Evolutionary conservation across 2,329 filamentous ascomycete genomes (phyloP).

Genomic region (Zalaria sp.): DNA sequence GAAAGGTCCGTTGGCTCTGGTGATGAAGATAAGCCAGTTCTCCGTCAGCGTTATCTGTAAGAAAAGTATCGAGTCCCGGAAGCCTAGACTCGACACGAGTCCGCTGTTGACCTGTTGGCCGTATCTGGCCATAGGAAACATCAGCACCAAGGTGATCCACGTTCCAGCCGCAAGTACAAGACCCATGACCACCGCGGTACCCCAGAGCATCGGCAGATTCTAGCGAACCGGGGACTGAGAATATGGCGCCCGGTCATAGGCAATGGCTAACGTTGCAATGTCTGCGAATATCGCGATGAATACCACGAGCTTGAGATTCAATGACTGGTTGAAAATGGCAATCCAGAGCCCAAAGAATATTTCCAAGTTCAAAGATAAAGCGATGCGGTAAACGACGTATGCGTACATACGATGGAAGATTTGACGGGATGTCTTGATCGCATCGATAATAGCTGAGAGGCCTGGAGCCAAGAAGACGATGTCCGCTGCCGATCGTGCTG

Average conservation of each 20-base stretch:
- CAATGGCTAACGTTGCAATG: conserved; percentile 81
- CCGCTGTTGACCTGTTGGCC: conserved; percentile 35
- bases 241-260: conserved; percentile 85
- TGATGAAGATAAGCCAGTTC: conserved; percentile 26
- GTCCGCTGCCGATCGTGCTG: conserved; percentile 79
- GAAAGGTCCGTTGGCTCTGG: conserved; percentile 45
- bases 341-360: conserved; percentile 90
- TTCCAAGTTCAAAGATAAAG: conserved; percentile 78
- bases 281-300: conserved; percentile 94
- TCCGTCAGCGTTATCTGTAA: conserved; percentile 38
- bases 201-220: conserved; percentile 90
- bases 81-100: conserved; percentile 61
- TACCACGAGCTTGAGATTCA: conserved; percentile 79
- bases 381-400: conserved; percentile 91
- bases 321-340: conserved; percentile 66
- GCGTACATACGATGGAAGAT: conserved; percentile 97
- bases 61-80: conserved; percentile 54
- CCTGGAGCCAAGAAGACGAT: conserved; percentile 88
- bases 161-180: conserved; percentile 53
- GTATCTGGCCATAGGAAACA: conserved; percentile 32
- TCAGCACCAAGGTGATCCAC: conserved; percentile 57
- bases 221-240: conserved; percentile 81
- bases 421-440: conserved; percentile 81
- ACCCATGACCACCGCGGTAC: conserved; percentile 55
- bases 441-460: conserved; percentile 84